A percentile compares a stretch with the other conserved stretches of the same genome.
Conservation (phyloP, 2,329 filamentous ascomycete genomes). For the Colletotrichum phormii region DNA sequence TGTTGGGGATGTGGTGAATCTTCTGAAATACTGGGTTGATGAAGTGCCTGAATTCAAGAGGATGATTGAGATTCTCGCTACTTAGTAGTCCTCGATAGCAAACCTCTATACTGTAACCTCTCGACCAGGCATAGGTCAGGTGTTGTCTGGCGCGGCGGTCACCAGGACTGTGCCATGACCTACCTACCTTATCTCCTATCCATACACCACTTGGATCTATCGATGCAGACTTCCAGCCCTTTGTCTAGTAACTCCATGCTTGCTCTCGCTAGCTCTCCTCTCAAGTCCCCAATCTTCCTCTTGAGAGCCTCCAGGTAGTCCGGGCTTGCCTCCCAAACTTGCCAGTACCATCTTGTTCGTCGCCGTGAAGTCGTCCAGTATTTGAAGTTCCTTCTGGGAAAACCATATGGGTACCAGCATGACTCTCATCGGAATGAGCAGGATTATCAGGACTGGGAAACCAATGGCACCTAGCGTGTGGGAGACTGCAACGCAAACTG, state of each 20-base stretch:
- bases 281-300: slow-evolving; percentile 40
- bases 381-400: slow-evolving; percentile 55
- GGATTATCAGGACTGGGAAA: slow-evolving; percentile 68
- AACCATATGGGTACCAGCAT: slow-evolving; percentile 63
- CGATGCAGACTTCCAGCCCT: slow-evolving; percentile 39
- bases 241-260: slow-evolving; percentile 39
- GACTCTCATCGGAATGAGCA: slow-evolving; percentile 65
- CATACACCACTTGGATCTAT: neutral
- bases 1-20: neutral
- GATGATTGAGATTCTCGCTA: too few species aligned
- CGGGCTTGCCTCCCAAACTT: slow-evolving; percentile 61
- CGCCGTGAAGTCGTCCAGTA: slow-evolving; percentile 66
- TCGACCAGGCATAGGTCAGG: too few species aligned
- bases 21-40: neutral
- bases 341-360: slow-evolving; percentile 64
- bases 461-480: slow-evolving; percentile 70
- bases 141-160: too few species aligned
- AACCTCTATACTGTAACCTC: too few species aligned
- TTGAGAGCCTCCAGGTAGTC: slow-evolving; percentile 45
- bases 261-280: slow-evolving; percentile 34
- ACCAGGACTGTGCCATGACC: too few species aligned
- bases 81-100: too few species aligned
- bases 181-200: neutral
- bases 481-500: slow-evolving; percentile 66
- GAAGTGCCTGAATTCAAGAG: neutral